These are phyloP conservation scores for Aspergillus egyptiacus DNA, from an alignment of 495 filamentous ascomycete species.

Conservation along the genomic window DNA sequence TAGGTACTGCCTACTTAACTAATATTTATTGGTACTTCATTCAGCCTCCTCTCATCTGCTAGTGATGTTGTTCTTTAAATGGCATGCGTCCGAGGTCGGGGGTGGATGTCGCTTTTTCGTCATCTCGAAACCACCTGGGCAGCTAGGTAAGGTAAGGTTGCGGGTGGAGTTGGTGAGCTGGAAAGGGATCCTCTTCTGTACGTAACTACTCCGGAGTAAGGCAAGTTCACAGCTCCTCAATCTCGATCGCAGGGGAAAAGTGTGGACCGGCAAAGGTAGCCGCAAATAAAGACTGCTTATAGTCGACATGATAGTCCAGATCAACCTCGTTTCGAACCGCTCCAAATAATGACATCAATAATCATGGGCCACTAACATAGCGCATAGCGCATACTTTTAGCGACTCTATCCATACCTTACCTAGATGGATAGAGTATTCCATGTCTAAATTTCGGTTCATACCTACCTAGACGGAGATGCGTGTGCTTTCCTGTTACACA, in stretches of 20 bases:
- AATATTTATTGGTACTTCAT: background rate
- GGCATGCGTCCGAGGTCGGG: background rate
- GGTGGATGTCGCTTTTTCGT: slow-evolving; percentile 15
- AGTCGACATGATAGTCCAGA: background rate
- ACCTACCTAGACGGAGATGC: too few species aligned
- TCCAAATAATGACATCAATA: too few species aligned
- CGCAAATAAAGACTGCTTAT: slow-evolving; percentile 1
- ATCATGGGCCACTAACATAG: too few species aligned
- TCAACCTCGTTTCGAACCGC: too few species aligned
- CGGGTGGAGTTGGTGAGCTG: slow-evolving; percentile 3
- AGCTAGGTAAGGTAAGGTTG: too few species aligned
- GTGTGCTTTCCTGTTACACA: slow-evolving; percentile 3
- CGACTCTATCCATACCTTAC: too few species aligned
- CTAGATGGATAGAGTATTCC: too few species aligned
- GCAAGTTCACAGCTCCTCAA: background rate
- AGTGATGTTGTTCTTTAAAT: background rate
- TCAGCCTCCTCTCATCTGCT: background rate
- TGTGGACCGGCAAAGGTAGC: slow-evolving; percentile 19
- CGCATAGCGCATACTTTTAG: too few species aligned
- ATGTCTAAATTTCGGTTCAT: too few species aligned
- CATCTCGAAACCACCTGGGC: slow-evolving; percentile 10
- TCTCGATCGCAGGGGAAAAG: slow-evolving; percentile 16
- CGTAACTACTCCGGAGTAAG: slow-evolving; percentile 9
- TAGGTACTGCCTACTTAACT: background rate
- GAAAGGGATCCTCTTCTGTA: slow-evolving; percentile 1